phyloP scores from a whole-genome alignment of 106 monocot genomes.

The Narthecium ossifragum region DNA sequence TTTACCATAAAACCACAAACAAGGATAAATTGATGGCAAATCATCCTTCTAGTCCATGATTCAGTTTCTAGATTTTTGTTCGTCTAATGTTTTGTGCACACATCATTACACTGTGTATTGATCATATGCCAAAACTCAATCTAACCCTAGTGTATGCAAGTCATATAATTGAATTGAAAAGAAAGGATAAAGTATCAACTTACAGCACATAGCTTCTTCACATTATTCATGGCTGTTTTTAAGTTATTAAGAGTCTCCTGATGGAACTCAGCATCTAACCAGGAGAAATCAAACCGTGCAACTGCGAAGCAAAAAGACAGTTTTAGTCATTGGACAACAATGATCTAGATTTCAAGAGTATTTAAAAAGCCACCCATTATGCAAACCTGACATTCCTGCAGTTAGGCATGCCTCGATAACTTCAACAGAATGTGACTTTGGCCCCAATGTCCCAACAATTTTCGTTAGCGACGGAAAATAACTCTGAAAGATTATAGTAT shows the following conservation, averaged over 20 bases:
- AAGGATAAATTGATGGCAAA: too few relatives aligned
- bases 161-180: too few relatives aligned
- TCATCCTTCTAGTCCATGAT: too few relatives aligned
- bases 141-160: too few relatives aligned
- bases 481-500: slow-evolving; percentile 36
- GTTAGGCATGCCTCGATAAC: slow-evolving; percentile 56
- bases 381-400: slow-evolving; percentile 83
- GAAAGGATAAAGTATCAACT: too few relatives aligned
- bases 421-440: slow-evolving; percentile 70
- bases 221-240: slow-evolving; percentile 49
- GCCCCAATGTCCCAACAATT: slow-evolving; percentile 70
- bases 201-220: slow-evolving; percentile 82
- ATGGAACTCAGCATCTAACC: slow-evolving; percentile 64
- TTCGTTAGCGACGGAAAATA: slow-evolving; percentile 56
- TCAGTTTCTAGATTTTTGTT: too few relatives aligned
- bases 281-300: slow-evolving; percentile 91
- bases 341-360: not conserved
- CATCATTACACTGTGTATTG: too few relatives aligned
- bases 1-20: too few relatives aligned
- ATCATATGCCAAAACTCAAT: too few relatives aligned
- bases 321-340: too few relatives aligned
- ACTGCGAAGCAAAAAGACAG: slow-evolving; percentile 27
- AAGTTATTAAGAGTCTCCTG: slow-evolving; percentile 85
- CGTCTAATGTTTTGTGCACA: too few relatives aligned
- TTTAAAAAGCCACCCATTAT: not conserved